A percentile compares a stretch with the other conserved stretches of the same genome.
Conservation (phyloP, 345 rosid genomes). For the Reutealis trisperma region DNA sequence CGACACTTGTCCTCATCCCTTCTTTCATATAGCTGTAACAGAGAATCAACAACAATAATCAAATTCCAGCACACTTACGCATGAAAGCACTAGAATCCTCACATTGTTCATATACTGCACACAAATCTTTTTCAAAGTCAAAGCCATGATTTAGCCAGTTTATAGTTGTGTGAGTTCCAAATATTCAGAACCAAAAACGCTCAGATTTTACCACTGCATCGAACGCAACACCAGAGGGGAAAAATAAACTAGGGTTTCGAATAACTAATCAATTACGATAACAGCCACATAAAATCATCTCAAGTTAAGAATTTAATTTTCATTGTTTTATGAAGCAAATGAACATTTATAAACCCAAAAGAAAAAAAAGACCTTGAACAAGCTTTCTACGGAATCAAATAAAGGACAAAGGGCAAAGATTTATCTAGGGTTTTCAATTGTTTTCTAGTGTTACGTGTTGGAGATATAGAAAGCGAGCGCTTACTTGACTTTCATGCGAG, state of each 20-base stretch:
- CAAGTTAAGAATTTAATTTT: not conserved
- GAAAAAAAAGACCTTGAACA: not conserved
- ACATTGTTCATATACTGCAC: not conserved
- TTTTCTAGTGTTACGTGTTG: not conserved
- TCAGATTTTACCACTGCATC: not conserved
- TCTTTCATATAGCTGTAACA: slow-evolving; percentile 85
- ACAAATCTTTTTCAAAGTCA: not conserved
- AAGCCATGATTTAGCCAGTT: not conserved
- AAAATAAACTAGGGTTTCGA: slow-evolving; percentile 23
- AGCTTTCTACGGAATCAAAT: not conserved
- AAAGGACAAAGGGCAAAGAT: not conserved
- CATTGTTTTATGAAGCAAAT: not conserved
- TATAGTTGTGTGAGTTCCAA: not conserved
- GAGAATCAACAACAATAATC: slow-evolving; percentile 19
- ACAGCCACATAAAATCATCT: not conserved
- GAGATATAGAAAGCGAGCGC: slow-evolving; percentile 4
- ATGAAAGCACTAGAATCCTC: not conserved
- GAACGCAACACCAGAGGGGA: not conserved
- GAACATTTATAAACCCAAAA: not conserved
- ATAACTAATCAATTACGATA: slow-evolving; percentile 10
- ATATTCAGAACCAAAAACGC: no score
- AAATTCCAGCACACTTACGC: not conserved
- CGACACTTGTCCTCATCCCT: slow-evolving; percentile 97
- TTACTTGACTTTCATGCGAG: slow-evolving; percentile 98
- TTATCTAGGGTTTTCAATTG: slow-evolving; percentile 48